Base-by-base conservation (phyloP, 768 basidiomycete species). In the Pluteus cervinus region DNA sequence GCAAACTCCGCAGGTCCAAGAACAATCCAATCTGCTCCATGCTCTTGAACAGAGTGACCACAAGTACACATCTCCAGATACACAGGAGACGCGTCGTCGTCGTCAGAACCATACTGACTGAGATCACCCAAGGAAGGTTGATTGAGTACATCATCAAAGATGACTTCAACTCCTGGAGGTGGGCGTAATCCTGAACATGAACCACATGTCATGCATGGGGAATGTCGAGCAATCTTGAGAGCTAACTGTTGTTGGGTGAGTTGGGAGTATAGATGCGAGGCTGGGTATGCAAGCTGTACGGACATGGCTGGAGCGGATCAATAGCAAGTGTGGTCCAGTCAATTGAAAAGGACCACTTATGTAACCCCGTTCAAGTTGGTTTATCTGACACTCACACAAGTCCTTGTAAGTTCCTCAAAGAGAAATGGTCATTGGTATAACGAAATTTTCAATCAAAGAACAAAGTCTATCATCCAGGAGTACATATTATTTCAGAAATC, bases 161-260 rank as follows among this genome's bases (percentile, higher is more conserved):
- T 66, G 41, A 89, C 67, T 20, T 76, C 66, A 17, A 77, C 61
- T 39, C 66, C 67, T 10, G 62, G 58, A 20, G 77, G 71, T 20
- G 90, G 89, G 36, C 69, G 78, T 17, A 93, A 68, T 14, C 84
- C 81, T n/a, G 55, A 37, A 52, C 91, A 93, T n/a, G 65, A 52
- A 10, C 60, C 53, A 50, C 91, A 94, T 26, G 55, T 51, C 2
- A 73, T 60, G 53, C 91, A 94, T 0, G 70, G 65, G 3, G 84
- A 75, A 60, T 90, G 89, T 11, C 91, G 75, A 4, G 91, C 86
- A 40, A 91, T 82, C 65, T 89, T 92, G 47, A 88, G 68, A 10
- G 78, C 62, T 2, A 79, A 57, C 7, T 73, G 69, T 24, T 66
- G 56, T 36, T 73, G 54, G 14, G 65, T 67, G 35, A 83, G 69